A percentile compares a stretch with the other conserved stretches of the same genome.
Conservation (phyloP, 2,329 filamentous ascomycete genomes). For the Zasmidium angulare region DNA sequence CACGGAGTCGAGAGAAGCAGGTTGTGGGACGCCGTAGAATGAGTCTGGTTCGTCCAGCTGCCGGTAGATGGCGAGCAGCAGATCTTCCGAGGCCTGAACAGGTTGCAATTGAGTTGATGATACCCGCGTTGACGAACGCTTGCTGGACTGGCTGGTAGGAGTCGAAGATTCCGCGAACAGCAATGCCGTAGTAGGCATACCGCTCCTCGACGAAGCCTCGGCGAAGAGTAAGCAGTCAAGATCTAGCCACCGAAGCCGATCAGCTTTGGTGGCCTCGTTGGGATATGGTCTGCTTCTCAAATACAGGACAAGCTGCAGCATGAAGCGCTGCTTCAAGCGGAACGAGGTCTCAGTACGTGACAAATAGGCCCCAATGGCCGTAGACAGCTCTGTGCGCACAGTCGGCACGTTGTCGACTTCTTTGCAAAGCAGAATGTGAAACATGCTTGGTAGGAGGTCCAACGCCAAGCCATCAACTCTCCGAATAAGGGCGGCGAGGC, state of each 20-base stretch:
- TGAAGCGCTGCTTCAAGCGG: constrained; percentile 66
- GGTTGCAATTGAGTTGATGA: constrained; percentile 20
- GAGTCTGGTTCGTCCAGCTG: constrained; percentile 94
- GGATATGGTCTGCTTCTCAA: constrained; percentile 77
- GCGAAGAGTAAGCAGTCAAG: constrained; percentile 72
- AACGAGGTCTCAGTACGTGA: constrained; percentile 43
- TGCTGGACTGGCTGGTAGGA: constrained; percentile 8
- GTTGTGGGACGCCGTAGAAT: constrained; percentile 86
- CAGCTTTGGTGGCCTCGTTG: constrained; percentile 73
- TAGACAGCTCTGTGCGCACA: constrained; percentile 64
- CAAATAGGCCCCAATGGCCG: constrained; percentile 65
- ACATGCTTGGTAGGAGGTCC: constrained; percentile 68
- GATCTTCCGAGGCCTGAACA: constrained; percentile 58
- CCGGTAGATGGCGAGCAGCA: constrained; percentile 80
- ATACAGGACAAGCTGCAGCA: constrained; percentile 81
- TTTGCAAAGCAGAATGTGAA: constrained; percentile 75
- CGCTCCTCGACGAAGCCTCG: constrained; percentile 70
- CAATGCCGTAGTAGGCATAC: constrained; percentile 83
- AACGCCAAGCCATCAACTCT: constrained; percentile 69
- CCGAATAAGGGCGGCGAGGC: constrained; percentile 65
- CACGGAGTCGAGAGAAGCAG: constrained; percentile 72
- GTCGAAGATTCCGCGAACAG: constrained; percentile 70
- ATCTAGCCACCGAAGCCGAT: constrained; percentile 82
- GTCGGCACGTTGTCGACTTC: constrained; percentile 63
- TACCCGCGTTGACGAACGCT: constrained; percentile 26